Evolutionary conservation across 768 basidiomycete species (phyloP), one percentile per base, ranked within the genome.

Genomic region (Boletellus ananas): DNA sequence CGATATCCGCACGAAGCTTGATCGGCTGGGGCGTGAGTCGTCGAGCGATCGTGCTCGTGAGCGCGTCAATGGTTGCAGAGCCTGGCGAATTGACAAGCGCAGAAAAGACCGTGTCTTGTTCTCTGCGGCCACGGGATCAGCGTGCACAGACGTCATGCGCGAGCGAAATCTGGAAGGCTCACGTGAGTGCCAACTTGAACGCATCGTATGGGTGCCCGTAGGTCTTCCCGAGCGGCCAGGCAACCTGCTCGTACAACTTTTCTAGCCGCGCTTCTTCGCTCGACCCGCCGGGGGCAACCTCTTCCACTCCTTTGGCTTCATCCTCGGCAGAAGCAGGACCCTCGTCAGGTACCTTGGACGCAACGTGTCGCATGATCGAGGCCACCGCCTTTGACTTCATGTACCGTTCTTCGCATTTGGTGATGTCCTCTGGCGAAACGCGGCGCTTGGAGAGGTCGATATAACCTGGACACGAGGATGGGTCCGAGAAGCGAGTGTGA

Each of bases 361-460:
- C 88, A 51, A 94, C 92, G 63, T 94, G 90, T 16, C 92, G 81
- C 71, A 94, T 83, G 67, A 95, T 94, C 11, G 90, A 93, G 35
- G 93, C 86, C 21, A 98, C 94, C 1, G 92, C 85, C 74, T 96
- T 96, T 14, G 91, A 94, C 72, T 99, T 99, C 81, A 95, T 93
- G 70, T 91, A 99, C 37, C 92, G 84, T 62, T 97, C 95, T 68
- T 98, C 95, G 72, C 96, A 98, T 72, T 96, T 96, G n/a, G 85
- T 83, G 64, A 99, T 95, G 66, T 98, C 96, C 66, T 99, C 96
- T 3, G 95, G 88, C 3, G 94, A 96, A 4, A 99, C 96, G 58
- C 95, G 87, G 54, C 96, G 85, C 76, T 99, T 99, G 43, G 94
- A 97, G 21, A 98, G 79, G 79, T 99, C 96, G 66, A 99, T 99